Percentiles rank a stretch among this genome's conserved stretches.
phyloP scores from a whole-genome alignment of 805 yeast genomes.

The Starmerella apicola region DNA sequence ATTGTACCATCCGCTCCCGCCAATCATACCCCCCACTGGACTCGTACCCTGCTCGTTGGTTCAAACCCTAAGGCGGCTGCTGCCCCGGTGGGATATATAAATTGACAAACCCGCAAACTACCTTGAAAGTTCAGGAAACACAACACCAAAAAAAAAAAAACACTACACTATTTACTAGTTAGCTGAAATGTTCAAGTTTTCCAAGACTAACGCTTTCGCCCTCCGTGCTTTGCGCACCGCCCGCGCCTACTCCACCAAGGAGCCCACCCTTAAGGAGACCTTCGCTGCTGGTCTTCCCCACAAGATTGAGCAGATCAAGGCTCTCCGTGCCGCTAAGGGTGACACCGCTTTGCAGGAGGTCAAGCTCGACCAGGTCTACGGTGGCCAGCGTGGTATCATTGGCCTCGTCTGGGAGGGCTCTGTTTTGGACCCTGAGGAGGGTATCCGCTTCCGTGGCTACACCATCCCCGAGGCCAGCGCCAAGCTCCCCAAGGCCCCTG shows the following conservation, averaged over 20 bases:
- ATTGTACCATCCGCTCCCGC: too few species aligned
- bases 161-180: too few species aligned
- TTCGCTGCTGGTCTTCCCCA: conserved; percentile 86
- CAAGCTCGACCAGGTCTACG: conserved; percentile 67
- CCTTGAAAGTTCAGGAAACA: too few species aligned
- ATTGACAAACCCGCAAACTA: too few species aligned
- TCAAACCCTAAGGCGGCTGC: too few species aligned
- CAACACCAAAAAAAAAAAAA: too few species aligned
- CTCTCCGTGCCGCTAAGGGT: conserved; percentile 83
- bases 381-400: conserved; percentile 84
- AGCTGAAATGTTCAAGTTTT: conserved; percentile 11
- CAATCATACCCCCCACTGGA: too few species aligned
- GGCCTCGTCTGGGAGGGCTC: conserved; percentile 85
- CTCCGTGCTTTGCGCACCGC: conserved; percentile 11
- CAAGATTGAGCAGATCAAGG: conserved; percentile 80
- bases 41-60: too few species aligned
- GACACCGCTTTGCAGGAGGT: conserved; percentile 63
- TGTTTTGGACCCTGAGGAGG: conserved; percentile 71
- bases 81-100: too few species aligned
- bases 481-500: conserved; percentile 63
- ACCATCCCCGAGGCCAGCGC: conserved; percentile 70
- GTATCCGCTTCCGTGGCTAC: conserved; percentile 74
- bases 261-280: conserved; percentile 69
- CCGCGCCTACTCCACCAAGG: conserved; percentile 23
- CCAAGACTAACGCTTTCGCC: conserved; percentile 7